phyloP scores from a whole-genome alignment of 768 basidiomycete genomes.

The Lyophyllum atratum region DNA sequence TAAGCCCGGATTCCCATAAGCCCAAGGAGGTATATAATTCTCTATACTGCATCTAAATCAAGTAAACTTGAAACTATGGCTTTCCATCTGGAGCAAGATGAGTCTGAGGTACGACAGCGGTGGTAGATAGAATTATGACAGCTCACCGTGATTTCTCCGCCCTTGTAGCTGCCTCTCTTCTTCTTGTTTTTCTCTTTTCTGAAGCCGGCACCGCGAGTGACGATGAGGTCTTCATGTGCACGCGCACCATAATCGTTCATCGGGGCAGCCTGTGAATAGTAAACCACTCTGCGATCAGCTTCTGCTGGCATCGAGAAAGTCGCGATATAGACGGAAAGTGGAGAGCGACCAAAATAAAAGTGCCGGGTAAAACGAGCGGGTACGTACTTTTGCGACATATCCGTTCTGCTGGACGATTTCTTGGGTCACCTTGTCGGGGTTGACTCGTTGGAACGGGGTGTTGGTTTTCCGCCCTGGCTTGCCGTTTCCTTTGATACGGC shows the following conservation, averaged over 20 bases:
- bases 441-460: slow-evolving; percentile 80
- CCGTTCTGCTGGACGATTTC: slow-evolving; percentile 61
- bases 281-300: background rate
- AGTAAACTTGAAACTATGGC: slow-evolving; percentile 86
- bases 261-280: slow-evolving; percentile 51
- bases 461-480: slow-evolving; percentile 44
- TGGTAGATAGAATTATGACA: slow-evolving; percentile 3
- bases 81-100: slow-evolving; percentile 56
- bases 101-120: background rate
- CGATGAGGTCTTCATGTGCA: slow-evolving; percentile 85
- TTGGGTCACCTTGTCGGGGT: slow-evolving; percentile 54
- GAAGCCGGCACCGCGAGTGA: slow-evolving; percentile 93
- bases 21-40: slow-evolving; percentile 1
- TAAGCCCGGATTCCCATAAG: background rate
- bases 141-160: slow-evolving; percentile 92
- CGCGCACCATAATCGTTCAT: slow-evolving; percentile 84
- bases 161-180: slow-evolving; percentile 91
- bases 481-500: slow-evolving; percentile 22
- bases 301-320: background rate
- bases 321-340: background rate
- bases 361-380: background rate
- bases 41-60: slow-evolving; percentile 15
- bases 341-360: slow-evolving; percentile 1
- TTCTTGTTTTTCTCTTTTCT: slow-evolving; percentile 99
- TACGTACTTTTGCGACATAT: slow-evolving; percentile 75